Percentiles rank a stretch among this genome's conserved stretches.
Evolutionary conservation across 441 rosid species (phyloP).

Genomic region (Croton setiger): DNA sequence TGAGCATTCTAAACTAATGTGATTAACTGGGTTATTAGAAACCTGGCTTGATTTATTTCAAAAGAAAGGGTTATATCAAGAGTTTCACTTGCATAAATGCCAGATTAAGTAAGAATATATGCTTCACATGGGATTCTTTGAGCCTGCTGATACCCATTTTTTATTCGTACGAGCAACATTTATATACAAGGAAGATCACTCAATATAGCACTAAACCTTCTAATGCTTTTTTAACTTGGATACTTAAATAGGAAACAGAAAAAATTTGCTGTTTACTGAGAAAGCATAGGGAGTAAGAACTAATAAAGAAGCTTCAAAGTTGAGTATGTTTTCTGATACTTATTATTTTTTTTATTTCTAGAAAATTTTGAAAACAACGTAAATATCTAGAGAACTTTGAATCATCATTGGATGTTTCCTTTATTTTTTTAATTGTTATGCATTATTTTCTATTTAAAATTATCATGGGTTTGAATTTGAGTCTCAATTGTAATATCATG

Average conservation of each 20-base stretch:
- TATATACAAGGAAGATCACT: neutral
- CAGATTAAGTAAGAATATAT: neutral
- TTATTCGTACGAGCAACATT: neutral
- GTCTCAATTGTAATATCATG: too few relatives aligned
- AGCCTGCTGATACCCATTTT: neutral
- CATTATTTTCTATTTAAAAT: neutral
- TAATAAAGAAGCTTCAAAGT: neutral
- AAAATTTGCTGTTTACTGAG: neutral
- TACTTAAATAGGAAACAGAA: neutral
- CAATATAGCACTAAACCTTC: neutral
- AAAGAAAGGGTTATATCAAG: neutral
- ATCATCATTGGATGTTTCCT: too few relatives aligned
- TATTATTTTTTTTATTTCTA: neutral
- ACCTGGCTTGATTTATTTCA: too few relatives aligned
- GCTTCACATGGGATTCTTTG: neutral
- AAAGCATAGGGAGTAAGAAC: neutral
- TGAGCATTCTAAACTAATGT: neutral
- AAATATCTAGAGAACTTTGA: neutral
- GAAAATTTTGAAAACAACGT: neutral
- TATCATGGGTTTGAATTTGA: too few relatives aligned
- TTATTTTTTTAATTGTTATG: neutral
- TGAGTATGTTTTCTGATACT: neutral
- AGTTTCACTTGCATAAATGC: neutral
- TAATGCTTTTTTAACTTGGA: neutral
- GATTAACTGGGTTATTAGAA: neutral